Conservation (phyloP, 441 rosid genomes). For the Pelargonium citronellum region DNA sequence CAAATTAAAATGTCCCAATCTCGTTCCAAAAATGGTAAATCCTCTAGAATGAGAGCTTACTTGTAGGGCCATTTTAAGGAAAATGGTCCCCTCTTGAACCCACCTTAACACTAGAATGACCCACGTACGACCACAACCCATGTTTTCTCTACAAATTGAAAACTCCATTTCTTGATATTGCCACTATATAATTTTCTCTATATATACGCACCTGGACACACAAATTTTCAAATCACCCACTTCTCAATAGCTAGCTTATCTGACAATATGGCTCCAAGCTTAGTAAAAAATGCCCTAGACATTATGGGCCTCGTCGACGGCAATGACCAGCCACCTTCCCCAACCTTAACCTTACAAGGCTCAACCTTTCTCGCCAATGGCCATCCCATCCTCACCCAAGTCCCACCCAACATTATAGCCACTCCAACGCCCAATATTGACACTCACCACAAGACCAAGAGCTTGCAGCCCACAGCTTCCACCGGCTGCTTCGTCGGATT, state of each 20-base stretch:
- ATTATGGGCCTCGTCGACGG: constrained; percentile 13
- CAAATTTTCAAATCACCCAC: too few relatives aligned
- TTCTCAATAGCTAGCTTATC: not conserved
- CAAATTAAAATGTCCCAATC: too few relatives aligned
- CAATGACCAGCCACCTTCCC: not conserved
- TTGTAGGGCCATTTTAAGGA: too few relatives aligned
- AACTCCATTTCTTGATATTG: too few relatives aligned
- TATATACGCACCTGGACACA: too few relatives aligned
- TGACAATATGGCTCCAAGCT: constrained; percentile 31
- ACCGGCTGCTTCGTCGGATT: constrained; percentile 31
- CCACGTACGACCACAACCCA: too few relatives aligned
- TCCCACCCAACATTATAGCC: constrained; percentile 23
- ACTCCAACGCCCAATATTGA: not conserved
- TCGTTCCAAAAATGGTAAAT: too few relatives aligned
- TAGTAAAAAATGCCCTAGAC: constrained; percentile 23
- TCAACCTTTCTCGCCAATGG: constrained; percentile 27
- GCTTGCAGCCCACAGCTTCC: not conserved
- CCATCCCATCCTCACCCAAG: constrained; percentile 29
- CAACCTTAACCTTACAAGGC: constrained; percentile 12
- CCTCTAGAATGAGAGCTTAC: too few relatives aligned
- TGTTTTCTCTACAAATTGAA: too few relatives aligned
- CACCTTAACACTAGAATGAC: too few relatives aligned
- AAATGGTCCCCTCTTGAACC: too few relatives aligned
- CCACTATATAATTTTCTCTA: too few relatives aligned
- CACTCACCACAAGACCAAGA: constrained; percentile 2